Base-by-base conservation (phyloP, 192 early-diverging fungal genomes). In the Thamnidium elegans region DNA sequence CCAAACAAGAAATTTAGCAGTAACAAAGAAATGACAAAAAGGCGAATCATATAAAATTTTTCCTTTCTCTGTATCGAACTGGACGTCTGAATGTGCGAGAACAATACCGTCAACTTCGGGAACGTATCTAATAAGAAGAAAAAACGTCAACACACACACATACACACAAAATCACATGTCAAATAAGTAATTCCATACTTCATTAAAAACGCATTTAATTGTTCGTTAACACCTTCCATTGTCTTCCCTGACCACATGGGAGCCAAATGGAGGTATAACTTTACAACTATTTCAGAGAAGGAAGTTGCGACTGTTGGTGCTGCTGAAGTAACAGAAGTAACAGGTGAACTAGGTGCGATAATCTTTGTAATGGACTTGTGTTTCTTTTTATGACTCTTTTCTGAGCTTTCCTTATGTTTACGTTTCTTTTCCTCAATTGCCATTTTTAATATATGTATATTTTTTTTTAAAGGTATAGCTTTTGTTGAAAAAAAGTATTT, bases 61-160 rank as follows among this genome's bases (percentile, higher is more conserved):
- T 52, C 86, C 94, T 3, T 82, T 73, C 19, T 84, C 68, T 56
- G 79, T 73, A 34, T 84, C 69, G 1, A 85, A 52, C 52, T 84
- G 73, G 43, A 93, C 76, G 56, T 93, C 82, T 2, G 86, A 81
- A 73, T 93, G 96, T 0, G 89, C 75, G 6, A 98, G 70, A 5
- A 95, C 86, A 36, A 98, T 88, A 43, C 94, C 94, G 56, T 90
- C 87, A 4, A 96, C 80, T 67, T 93, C 90, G 15, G 89, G 87
- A 50, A 96, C 83, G 76, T 90, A 90, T 70, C 90, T 92, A 69
- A 62, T 30, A 4, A 7, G 20, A 58, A 51, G 30, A 19, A 50
- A 3, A 34, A 21, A 44, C 46, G 62, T 62, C 5, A 68, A 58
- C 31, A 65, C 62, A n/a, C n/a, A n/a, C n/a, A n/a, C n/a, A n/a